phyloP scores from a whole-genome alignment of 495 filamentous ascomycete species.

The Staphylotrichum longicolle region DNA sequence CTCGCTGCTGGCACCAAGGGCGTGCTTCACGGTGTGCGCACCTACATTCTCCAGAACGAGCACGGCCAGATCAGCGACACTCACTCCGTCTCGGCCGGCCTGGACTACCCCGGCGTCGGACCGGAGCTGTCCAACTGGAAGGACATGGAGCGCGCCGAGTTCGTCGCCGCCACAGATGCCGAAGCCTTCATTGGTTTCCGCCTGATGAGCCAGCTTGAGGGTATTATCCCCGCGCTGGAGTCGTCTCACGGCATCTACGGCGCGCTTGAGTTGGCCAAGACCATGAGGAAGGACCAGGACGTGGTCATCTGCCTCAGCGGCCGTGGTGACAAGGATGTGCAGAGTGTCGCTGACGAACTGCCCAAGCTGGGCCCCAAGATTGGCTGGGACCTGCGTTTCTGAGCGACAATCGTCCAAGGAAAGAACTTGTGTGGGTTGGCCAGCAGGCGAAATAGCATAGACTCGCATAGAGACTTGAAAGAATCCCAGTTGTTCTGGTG shows the following conservation, averaged over 20 bases:
- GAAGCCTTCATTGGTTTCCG: constrained; percentile 89
- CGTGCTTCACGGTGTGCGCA: constrained; percentile 92
- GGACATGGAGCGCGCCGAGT: constrained; percentile 78
- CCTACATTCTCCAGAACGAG: constrained; percentile 88
- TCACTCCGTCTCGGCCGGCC: constrained; percentile 93
- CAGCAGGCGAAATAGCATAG: neutral
- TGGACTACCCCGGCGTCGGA: constrained; percentile 96
- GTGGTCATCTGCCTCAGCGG: constrained; percentile 94
- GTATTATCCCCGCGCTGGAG: constrained; percentile 95
- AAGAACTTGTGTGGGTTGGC: neutral
- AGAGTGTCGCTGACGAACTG: constrained; percentile 94
- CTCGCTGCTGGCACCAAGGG: constrained; percentile 84
- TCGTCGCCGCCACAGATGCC: constrained; percentile 88
- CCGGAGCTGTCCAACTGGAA: constrained; percentile 93
- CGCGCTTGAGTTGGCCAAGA: constrained; percentile 84
- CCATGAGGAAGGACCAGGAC: constrained; percentile 82
- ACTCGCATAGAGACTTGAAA: neutral
- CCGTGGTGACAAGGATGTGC: constrained; percentile 95
- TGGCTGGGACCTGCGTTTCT: constrained; percentile 90
- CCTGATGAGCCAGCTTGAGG: constrained; percentile 78
- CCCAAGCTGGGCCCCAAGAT: constrained; percentile 86
- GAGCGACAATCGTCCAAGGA: constrained; percentile 9
- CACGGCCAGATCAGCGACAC: constrained; percentile 93
- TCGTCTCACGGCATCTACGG: constrained; percentile 90
- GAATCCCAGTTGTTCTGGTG: neutral